These are phyloP conservation scores for Neoboletus subvelutipes DNA, from an alignment of 768 basidiomycete species.

Conservation along the genomic window DNA sequence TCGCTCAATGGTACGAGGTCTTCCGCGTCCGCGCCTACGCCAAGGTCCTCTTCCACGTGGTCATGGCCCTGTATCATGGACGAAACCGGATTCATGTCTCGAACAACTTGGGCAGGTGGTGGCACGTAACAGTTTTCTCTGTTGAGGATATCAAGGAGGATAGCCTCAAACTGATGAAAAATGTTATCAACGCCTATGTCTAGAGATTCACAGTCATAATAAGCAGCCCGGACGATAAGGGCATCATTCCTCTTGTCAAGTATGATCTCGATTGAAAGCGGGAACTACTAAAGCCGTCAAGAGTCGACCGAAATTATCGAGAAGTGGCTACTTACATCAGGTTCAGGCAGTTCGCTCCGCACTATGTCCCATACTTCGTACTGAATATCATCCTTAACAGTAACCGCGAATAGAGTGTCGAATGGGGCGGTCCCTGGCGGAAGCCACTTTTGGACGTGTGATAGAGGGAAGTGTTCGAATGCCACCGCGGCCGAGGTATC, in stretches of 20 bases:
- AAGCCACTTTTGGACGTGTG: constrained; percentile 33
- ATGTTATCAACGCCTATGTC: constrained; percentile 18
- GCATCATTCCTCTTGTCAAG: constrained; percentile 21
- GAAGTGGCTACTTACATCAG: constrained; percentile 26
- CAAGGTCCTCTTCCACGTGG: not conserved
- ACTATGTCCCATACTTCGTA: constrained; percentile 25
- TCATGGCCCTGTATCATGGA: not conserved
- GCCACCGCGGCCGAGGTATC: constrained; percentile 29
- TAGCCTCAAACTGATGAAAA: constrained; percentile 25
- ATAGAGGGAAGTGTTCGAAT: constrained; percentile 33
- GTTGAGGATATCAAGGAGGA: constrained; percentile 20
- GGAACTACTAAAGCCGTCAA: constrained; percentile 16
- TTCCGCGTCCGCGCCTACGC: not conserved
- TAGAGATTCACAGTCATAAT: constrained; percentile 20
- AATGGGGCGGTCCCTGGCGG: constrained; percentile 24
- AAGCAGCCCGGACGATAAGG: constrained; percentile 24
- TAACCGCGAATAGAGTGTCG: constrained; percentile 34
- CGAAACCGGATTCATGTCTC: not conserved
- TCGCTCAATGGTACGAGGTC: constrained; percentile 9
- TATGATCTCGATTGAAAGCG: constrained; percentile 26
- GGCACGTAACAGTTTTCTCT: constrained; percentile 1
- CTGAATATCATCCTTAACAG: constrained; percentile 20
- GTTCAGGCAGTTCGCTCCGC: constrained; percentile 31
- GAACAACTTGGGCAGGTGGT: not conserved
- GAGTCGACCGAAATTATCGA: not conserved